Base-by-base conservation (phyloP, 768 basidiomycete genomes). In the Botryobasidium botryosum region DNA sequence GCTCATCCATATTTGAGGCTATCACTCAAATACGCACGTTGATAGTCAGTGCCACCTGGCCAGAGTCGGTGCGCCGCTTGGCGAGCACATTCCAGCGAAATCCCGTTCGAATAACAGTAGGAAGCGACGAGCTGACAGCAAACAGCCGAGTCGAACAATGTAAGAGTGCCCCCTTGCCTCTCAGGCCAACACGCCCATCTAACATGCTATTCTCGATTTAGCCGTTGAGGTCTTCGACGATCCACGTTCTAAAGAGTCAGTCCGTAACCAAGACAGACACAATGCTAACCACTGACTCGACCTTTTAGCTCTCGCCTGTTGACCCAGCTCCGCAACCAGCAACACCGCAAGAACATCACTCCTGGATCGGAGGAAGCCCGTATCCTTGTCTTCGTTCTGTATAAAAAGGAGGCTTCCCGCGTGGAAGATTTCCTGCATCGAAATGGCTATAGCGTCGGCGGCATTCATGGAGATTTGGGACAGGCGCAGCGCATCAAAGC, bases 21-120 rank as follows among this genome's bases (percentile, higher is more conserved):
- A 8, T 29, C 31, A 24, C n/a, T 41, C n/a, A 28, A 13, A 21
- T 33, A 5, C 7, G 1, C 28, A 20, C 17, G 13, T 4, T 29
- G 29, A 2, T 40, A 91, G 87, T 97, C 67, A 94, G 88, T 42
- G 94, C 94, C 6, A 99, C 94, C 6, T 99, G 94, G 94, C 94
- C 94, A 0, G 87, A 92, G 55, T 76, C 83, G 8, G 91, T 99
- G 20, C 72, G 91, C 43, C 68, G 81, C 47, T 68, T 99, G 29
- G 94, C 94, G 0, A 70, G 74, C 53, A 78, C 88, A 7, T 97
- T 97, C 65, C 80, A 82, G 59, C 70, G 69, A 33, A 62, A 82
- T 47, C 88, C 92, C 3, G 69, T 96, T 18, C 73, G 86, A 23
- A 79, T 97, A 32, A 96, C 90, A 0, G 90, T 99, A 27, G 94